Percentiles rank a stretch among this genome's conserved stretches.
These are phyloP conservation scores for Metschnikowia matae DNA, from an alignment of 805 yeast genomes.

Conservation along the genomic window DNA sequence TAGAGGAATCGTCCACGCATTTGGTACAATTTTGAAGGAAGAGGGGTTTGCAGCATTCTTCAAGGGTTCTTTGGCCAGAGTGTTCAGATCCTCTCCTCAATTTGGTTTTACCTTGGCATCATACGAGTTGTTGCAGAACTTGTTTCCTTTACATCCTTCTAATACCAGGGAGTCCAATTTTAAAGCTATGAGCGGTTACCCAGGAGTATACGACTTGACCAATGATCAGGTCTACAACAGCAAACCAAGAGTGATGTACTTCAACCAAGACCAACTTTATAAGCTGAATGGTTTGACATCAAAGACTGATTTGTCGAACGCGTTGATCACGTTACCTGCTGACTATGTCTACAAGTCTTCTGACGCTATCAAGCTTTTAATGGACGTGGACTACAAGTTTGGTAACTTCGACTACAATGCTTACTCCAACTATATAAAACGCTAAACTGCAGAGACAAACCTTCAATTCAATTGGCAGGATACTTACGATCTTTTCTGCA, in stretches of 20 bases:
- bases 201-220: conserved; percentile 43
- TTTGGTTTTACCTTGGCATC: conserved; percentile 98
- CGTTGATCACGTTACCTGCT: conserved; percentile 41
- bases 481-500: not conserved
- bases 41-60: conserved; percentile 86
- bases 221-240: conserved; percentile 36
- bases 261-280: conserved; percentile 35
- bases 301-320: conserved; percentile 28
- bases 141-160: conserved; percentile 65
- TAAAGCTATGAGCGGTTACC: conserved; percentile 42
- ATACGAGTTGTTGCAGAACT: conserved; percentile 80
- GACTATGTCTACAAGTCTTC: conserved; percentile 53
- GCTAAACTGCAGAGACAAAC: conserved; percentile 6
- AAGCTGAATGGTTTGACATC: conserved; percentile 25
- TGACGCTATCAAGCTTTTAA: conserved; percentile 56
- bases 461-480: not conserved
- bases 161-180: conserved; percentile 41
- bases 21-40: conserved; percentile 64
- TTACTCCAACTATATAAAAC: conserved; percentile 37
- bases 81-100: conserved; percentile 93
- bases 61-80: conserved; percentile 96
- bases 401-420: conserved; percentile 50
- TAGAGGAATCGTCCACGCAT: conserved; percentile 74
- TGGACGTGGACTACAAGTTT: conserved; percentile 60
- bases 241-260: conserved; percentile 33